These are phyloP conservation scores for Solanum hybrid DNA, from an alignment of 305 asterid genomes.

Conservation along the genomic window DNA sequence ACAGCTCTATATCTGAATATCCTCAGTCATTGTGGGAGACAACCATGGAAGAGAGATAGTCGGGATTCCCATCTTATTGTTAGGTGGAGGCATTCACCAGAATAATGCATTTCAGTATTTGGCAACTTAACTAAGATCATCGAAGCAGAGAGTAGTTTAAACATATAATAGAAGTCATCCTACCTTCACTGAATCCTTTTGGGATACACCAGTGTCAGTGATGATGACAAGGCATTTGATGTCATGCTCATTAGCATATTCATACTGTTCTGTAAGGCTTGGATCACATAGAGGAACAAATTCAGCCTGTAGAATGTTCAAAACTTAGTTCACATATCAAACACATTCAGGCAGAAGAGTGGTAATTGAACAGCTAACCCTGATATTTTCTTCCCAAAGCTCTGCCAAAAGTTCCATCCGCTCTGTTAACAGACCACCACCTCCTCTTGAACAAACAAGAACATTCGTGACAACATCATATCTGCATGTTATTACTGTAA, in stretches of 20 bases:
- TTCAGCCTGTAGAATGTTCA: conserved; percentile 57
- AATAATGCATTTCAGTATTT: not conserved
- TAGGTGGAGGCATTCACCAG: not conserved
- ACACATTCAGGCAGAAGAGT: not conserved
- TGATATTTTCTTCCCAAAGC: conserved; percentile 85
- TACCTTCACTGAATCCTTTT: conserved; percentile 78
- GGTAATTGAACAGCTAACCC: conserved; percentile 33
- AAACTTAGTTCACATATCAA: conserved; percentile 16
- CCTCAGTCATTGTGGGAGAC: conserved; percentile 1
- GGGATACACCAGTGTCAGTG: conserved; percentile 75
- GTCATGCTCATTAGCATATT: conserved; percentile 89
- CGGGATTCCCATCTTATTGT: not conserved
- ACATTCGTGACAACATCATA: conserved; percentile 41
- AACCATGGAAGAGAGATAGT: not conserved
- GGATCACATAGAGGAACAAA: conserved; percentile 81
- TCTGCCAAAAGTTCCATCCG: conserved; percentile 96
- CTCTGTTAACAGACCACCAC: conserved; percentile 84
- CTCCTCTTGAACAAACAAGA: conserved; percentile 97
- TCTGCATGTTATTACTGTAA: conserved; percentile 30
- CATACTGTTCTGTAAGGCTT: conserved; percentile 92
- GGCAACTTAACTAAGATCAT: not conserved
- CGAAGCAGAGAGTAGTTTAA: not conserved
- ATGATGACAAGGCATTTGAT: conserved; percentile 89
- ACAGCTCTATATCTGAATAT: not conserved
- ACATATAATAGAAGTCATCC: conserved; percentile 10